Evolutionary conservation across 1,284 basidiomycete species (phyloP).

Genomic region (Schizophyllum amplum): DNA sequence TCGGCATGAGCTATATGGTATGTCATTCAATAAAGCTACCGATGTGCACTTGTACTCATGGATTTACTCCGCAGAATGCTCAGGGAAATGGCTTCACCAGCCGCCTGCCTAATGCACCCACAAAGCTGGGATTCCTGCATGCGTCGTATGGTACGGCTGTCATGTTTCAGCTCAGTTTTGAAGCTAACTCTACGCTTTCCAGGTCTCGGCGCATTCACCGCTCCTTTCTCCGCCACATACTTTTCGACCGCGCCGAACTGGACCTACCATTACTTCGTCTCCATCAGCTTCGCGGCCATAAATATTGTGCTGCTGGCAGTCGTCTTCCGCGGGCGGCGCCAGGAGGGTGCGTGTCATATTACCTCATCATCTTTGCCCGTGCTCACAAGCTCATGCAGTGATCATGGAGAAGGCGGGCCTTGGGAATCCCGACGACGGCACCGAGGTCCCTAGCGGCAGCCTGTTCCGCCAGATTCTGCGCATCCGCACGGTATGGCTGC

Average conservation of each 20-base stretch:
- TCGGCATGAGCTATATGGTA: constrained; percentile 42
- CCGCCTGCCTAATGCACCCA: constrained; percentile 24
- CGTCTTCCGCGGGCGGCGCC: constrained; percentile 39
- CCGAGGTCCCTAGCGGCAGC: constrained; percentile 15
- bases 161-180: not conserved
- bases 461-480: constrained; percentile 49
- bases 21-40: constrained; percentile 1
- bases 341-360: constrained; percentile 27
- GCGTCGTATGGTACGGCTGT: constrained; percentile 25
- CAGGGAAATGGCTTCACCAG: constrained; percentile 40
- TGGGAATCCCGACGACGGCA: not conserved
- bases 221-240: constrained; percentile 40
- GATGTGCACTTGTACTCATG: not conserved
- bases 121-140: constrained; percentile 36
- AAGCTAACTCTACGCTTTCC: not conserved
- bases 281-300: constrained; percentile 37
- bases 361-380: not conserved
- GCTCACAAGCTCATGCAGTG: not conserved
- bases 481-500: constrained; percentile 44
- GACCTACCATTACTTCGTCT: constrained; percentile 46
- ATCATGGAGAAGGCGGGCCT: not conserved
- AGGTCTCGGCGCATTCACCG: constrained; percentile 32
- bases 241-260: constrained; percentile 30
- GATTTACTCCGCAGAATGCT: constrained; percentile 28
- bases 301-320: constrained; percentile 29